Evolutionary conservation across 2,329 filamentous ascomycete genomes (phyloP).

Genomic region (Colletotrichum sansevieriae): DNA sequence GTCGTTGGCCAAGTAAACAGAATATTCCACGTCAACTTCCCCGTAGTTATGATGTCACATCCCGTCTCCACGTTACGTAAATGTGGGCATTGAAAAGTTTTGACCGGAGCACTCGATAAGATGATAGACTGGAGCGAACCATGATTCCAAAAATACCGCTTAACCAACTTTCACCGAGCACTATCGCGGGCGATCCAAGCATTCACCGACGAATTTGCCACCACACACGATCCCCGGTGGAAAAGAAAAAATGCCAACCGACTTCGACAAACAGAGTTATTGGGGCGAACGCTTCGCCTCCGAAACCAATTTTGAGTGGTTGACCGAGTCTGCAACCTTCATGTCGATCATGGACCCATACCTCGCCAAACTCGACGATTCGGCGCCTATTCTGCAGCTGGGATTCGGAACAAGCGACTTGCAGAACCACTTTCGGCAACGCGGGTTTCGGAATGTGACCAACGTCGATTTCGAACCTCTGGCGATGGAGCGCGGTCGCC

Average conservation of each 20-base stretch:
- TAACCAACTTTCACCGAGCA: neutral
- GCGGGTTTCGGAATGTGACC: conserved; percentile 58
- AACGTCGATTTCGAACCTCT: conserved; percentile 66
- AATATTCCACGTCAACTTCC: conserved; percentile 6
- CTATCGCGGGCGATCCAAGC: neutral
- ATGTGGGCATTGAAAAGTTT: conserved; percentile 38
- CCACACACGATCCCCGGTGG: neutral
- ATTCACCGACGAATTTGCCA: conserved; percentile 5
- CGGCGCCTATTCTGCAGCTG: conserved; percentile 58
- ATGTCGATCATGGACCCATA: conserved; percentile 55
- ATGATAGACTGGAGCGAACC: neutral
- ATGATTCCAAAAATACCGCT: conserved; percentile 11
- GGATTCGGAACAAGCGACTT: conserved; percentile 65
- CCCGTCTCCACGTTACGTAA: conserved; percentile 14
- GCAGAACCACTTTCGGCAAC: conserved; percentile 59
- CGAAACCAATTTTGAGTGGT: conserved; percentile 63
- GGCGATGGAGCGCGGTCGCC: conserved; percentile 57
- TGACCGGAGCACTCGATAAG: conserved; percentile 22
- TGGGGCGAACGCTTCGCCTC: conserved; percentile 61
- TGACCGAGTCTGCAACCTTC: conserved; percentile 57
- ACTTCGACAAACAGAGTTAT: conserved; percentile 64
- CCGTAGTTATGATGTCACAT: conserved; percentile 31
- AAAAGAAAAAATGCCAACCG: conserved; percentile 39
- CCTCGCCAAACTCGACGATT: conserved; percentile 47
- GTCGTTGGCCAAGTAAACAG: neutral